Conservation (phyloP, 129 eudicot genomes). For the Solidago caesia region DNA sequence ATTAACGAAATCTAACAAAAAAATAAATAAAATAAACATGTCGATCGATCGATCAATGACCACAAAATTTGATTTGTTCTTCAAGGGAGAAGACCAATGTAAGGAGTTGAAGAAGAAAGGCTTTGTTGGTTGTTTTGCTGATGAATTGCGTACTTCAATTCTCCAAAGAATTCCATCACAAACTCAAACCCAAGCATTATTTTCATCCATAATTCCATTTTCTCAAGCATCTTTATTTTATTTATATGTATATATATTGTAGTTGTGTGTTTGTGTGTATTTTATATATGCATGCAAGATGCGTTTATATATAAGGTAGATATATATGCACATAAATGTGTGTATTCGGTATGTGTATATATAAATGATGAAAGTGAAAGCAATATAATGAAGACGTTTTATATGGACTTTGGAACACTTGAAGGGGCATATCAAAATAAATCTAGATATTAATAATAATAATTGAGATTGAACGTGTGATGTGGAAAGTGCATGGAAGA, state of each 20-base stretch:
- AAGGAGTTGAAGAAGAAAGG: slow-evolving; percentile 33
- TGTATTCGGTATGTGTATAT: not conserved
- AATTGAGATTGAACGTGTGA: slow-evolving; percentile 26
- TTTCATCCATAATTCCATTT: slow-evolving; percentile 46
- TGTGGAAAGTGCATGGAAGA: slow-evolving; percentile 28
- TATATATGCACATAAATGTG: not conserved
- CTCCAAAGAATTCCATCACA: slow-evolving; percentile 42
- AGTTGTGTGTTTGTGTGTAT: not conserved
- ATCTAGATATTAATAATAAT: not conserved
- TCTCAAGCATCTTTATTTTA: slow-evolving; percentile 36
- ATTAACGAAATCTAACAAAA: slow-evolving; percentile 3
- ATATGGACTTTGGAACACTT: slow-evolving; percentile 29
- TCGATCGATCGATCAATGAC: not conserved
- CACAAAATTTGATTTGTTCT: not conserved
- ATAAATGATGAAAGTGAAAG: slow-evolving; percentile 14
- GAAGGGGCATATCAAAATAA: slow-evolving; percentile 19
- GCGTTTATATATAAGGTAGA: not conserved
- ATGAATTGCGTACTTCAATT: slow-evolving; percentile 34
- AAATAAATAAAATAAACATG: not conserved
- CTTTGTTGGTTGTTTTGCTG: slow-evolving; percentile 7
- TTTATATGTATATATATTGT: not conserved
- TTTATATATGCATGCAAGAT: not conserved
- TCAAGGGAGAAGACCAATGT: slow-evolving; percentile 47
- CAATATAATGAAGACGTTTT: not conserved
- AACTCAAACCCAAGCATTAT: slow-evolving; percentile 46